Evolutionary conservation across 1,284 basidiomycete genomes (phyloP).

Genomic region (Naganishia albida): DNA sequence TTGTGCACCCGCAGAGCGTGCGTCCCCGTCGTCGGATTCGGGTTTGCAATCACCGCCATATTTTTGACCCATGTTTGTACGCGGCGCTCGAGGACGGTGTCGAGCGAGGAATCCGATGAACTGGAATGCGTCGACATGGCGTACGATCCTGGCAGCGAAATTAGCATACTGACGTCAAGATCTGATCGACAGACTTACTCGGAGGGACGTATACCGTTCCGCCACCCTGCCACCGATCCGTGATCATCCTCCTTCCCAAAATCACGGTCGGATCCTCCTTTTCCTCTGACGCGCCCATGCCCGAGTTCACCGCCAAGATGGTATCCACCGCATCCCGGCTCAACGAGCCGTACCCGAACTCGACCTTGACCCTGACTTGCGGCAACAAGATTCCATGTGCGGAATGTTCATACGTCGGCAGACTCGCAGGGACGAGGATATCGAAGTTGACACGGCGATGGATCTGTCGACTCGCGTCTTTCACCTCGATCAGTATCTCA

Average conservation of each 20-base stretch:
- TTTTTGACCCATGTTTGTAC: constrained; percentile 21
- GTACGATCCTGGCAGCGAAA: not conserved
- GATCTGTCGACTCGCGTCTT: constrained; percentile 12
- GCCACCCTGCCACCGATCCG: constrained; percentile 23
- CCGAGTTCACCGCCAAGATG: not conserved
- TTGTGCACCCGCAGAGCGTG: constrained; percentile 22
- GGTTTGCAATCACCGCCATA: constrained; percentile 27
- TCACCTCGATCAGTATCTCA: constrained; percentile 7
- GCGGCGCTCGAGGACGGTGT: constrained; percentile 5
- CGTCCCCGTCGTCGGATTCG: constrained; percentile 27
- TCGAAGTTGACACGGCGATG: constrained; percentile 25
- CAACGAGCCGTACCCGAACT: constrained; percentile 20
- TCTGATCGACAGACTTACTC: not conserved
- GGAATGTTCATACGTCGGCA: constrained; percentile 30
- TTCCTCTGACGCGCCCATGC: not conserved
- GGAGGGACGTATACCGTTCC: constrained; percentile 20
- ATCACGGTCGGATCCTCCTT: constrained; percentile 22
- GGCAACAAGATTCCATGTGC: constrained; percentile 9
- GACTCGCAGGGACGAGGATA: constrained; percentile 26
- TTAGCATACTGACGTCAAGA: no score
- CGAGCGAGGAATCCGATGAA: constrained; percentile 21
- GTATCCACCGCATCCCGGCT: constrained; percentile 4
- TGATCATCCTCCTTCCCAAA: constrained; percentile 17
- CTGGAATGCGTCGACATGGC: not conserved
- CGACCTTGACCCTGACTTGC: constrained; percentile 13